Percentiles rank a stretch among this genome's conserved stretches.
phyloP scores from a whole-genome alignment of 208 protist genomes.

The Acanthamoeba castellanii region DNA sequence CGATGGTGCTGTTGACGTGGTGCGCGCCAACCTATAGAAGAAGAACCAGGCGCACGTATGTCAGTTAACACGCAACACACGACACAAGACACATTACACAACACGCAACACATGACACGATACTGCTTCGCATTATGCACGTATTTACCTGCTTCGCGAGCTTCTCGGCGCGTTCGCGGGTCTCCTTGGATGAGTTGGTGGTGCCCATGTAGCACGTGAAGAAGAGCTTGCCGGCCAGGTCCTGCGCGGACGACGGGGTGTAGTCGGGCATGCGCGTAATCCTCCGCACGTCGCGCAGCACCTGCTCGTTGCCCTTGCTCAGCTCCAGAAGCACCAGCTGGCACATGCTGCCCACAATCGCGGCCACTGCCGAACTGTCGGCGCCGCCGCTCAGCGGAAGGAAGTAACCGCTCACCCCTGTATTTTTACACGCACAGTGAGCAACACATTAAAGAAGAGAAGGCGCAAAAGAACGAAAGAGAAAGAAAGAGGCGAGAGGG shows the following conservation, averaged over 20 bases:
- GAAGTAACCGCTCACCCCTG: slow-evolving; percentile 85
- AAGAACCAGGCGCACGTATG: too few species aligned
- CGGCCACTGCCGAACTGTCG: slow-evolving; percentile 86
- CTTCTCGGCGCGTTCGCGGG: slow-evolving; percentile 78
- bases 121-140: not conserved
- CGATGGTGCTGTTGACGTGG: slow-evolving; percentile 87
- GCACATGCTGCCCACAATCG: slow-evolving; percentile 90
- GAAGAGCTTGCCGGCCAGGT: slow-evolving; percentile 83
- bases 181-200: slow-evolving; percentile 83
- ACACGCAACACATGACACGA: too few species aligned
- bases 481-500: too few species aligned
- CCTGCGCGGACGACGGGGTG: slow-evolving; percentile 67
- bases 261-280: slow-evolving; percentile 77
- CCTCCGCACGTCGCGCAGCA: slow-evolving; percentile 82
- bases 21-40: slow-evolving; percentile 78
- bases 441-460: not conserved
- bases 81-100: too few species aligned
- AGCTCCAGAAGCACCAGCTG: slow-evolving; percentile 84
- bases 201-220: slow-evolving; percentile 88
- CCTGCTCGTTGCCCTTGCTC: slow-evolving; percentile 71
- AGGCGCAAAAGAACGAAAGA: not conserved
- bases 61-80: too few species aligned
- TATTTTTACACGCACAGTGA: not conserved
- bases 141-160: slow-evolving; percentile 79
- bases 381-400: slow-evolving; percentile 89